phyloP scores from a whole-genome alignment of 2,329 filamentous ascomycete genomes.

The Beauveria pseudobassiana region DNA sequence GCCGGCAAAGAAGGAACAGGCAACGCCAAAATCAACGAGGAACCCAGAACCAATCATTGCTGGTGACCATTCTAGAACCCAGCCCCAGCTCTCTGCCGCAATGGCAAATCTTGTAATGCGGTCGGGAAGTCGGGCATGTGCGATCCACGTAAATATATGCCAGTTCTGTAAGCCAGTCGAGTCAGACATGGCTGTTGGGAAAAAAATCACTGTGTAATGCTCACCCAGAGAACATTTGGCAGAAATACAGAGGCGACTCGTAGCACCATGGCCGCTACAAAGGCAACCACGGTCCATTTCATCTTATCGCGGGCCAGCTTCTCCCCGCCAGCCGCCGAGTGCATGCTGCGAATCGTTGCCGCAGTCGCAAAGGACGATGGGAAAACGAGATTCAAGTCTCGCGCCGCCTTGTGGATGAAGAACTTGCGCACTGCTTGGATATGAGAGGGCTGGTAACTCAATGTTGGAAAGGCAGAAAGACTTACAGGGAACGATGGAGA shows the following conservation, averaged over 20 bases:
- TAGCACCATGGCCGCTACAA: conserved; percentile 9
- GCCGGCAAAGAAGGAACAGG: conserved; percentile 3
- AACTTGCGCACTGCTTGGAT: neutral
- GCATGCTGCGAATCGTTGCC: conserved; percentile 10
- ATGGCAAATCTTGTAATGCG: neutral
- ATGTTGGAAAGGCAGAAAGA: neutral
- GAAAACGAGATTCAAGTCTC: conserved; percentile 10
- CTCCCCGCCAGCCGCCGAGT: conserved; percentile 8
- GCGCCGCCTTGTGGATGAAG: conserved; percentile 1
- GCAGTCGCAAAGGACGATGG: conserved; percentile 9
- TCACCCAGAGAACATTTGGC: conserved; percentile 8
- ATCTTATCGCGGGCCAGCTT: conserved; percentile 3
- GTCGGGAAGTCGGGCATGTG: neutral
- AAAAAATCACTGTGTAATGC: neutral
- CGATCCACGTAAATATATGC: conserved; percentile 10
- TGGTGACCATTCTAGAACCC: conserved; percentile 11
- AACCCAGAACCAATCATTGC: conserved; percentile 7
- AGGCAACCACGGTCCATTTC: conserved; percentile 9
- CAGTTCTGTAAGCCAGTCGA: neutral
- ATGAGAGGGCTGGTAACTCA: neutral
- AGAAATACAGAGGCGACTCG: conserved; percentile 4
- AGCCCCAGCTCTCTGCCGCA: conserved; percentile 11
- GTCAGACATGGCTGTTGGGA: neutral
- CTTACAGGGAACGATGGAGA: conserved; percentile 8
- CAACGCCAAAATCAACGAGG: conserved; percentile 4